These are phyloP conservation scores for Flagelloscypha sp. DNA, from an alignment of 768 basidiomycete species.

Conservation along the genomic window DNA sequence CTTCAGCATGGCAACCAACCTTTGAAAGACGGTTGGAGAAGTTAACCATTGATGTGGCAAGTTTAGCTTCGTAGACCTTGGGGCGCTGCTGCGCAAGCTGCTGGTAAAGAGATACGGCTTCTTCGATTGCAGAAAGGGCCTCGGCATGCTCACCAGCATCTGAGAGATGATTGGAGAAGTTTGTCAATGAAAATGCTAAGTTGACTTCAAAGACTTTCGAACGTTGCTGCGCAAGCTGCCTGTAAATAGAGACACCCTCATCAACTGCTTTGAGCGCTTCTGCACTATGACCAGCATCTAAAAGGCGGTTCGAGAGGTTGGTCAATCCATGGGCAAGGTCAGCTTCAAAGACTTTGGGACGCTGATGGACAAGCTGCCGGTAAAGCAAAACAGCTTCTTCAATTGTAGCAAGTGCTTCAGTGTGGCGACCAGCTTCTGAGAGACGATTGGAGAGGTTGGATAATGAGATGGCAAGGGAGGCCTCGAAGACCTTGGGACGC, in stretches of 20 bases:
- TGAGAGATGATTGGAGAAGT: not conserved
- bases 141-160: not conserved
- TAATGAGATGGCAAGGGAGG: not conserved
- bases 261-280: not conserved
- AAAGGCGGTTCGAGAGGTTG: not conserved
- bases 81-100: not conserved
- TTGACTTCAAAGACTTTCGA: not conserved
- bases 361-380: not conserved
- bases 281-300: not conserved
- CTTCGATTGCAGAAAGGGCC: not conserved
- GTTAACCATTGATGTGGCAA: conserved; percentile 1
- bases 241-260: not conserved
- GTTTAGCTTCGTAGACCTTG: not conserved
- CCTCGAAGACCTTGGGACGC: not conserved
- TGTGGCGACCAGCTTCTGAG: not conserved
- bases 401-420: not conserved
- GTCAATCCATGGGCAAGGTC: not conserved
- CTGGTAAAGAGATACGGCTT: not conserved
- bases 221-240: not conserved
- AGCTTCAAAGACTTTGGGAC: not conserved
- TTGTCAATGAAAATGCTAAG: not conserved
- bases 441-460: not conserved
- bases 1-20: not conserved
- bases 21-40: not conserved
- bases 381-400: not conserved